Base-by-base conservation (phyloP, 345 rosid genomes). In the Eucalyptus viminalis region DNA sequence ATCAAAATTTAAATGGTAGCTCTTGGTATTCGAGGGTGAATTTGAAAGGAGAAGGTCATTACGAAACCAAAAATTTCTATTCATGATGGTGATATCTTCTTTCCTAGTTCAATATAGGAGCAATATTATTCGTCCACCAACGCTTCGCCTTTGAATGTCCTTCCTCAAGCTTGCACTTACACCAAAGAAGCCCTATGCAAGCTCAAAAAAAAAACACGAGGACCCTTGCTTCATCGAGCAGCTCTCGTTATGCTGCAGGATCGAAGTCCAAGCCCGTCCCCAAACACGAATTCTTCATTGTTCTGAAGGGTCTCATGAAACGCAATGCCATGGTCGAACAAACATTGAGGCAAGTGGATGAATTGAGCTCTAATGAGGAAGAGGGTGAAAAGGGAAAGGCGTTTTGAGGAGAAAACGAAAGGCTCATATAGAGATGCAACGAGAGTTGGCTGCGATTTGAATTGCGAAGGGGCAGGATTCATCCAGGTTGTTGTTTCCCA, bases 131-230 rank as follows among this genome's bases (percentile, higher is more conserved):
- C 3, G 51, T 49, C 51, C 17, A 1, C 51, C 17, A 14, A 14
- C 1, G 16, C 51, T 49, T 49, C 7, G 51, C 51, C 51, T 49
- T 49, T 49, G 17, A 49, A 96, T 89, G 97, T 97, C 76, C 94
- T 91, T 88, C 96, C 99, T 8, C 99, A 94, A 88, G 97, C 98
- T 9, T 96, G 98, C 3, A 92, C 95, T 90, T 97, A 97, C 91
- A 94, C 99, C 31, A 95, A 93, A 91, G 99, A 97, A 91, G 95
- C 97, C 27, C 92, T 95, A 14, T 97, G 94, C 49, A 97, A 97
- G 94, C 99, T 97, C 60, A 94, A 93, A 65, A 90, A 65, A 90
- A 93, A 14, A 91, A 92, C 60, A 81, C 11, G 91, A 34, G 96
- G 94, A 87, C 97, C 96, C 49, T 94, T 89, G 90, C 90, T 95